Base-by-base conservation (phyloP, 306 rosid genomes). In the Sindora glabra region DNA sequence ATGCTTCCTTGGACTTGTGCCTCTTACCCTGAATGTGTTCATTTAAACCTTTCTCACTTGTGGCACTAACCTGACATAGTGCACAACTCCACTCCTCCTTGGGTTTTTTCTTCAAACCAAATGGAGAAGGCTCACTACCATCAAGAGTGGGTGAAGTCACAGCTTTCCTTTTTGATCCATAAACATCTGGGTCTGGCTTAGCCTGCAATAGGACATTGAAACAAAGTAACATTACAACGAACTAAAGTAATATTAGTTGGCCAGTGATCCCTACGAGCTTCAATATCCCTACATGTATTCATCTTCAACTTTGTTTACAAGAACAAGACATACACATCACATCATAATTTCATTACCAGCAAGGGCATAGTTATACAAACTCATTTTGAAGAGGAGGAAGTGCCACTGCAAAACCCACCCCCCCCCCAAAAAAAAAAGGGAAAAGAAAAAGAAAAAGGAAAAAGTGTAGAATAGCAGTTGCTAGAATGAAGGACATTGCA, bases 41-140 rank as follows among this genome's bases (percentile, higher is more conserved):
- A 10, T 59, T 58, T 18, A 90, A 73, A 11, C 2, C 52, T 14
- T 10, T 68, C 74, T 84, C 71, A 27, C 66, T 30, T 0, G 76
- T 9, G 24, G 74, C 62, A 23, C 63, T 69, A 22, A 86, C 74
- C 1, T 37, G 66, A 76, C 95, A 89, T 1, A 84, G 36, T 1
- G 69, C 77, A 64, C 97, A 89, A 40, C 78, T 86, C 89, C 82
- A 86, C 49, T 73, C 82, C 30, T 66, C 77, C 68, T 64, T 75
- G 46, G 71, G 58, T 60, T 72, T 77, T 67, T 79, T 77, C 64
- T 46, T 74, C 70, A 70, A 27, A 59, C 59, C 33, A 50, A 17
- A 48, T 4, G 69, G 71, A 54, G 22, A 48, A 16, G 59, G 19
- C 65, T 67, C 68, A 6, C 12, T n/a, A 15, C 24, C 40, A 9